phyloP scores from a whole-genome alignment of 345 rosid genomes.

The Rhodomyrtus tomentosa region DNA sequence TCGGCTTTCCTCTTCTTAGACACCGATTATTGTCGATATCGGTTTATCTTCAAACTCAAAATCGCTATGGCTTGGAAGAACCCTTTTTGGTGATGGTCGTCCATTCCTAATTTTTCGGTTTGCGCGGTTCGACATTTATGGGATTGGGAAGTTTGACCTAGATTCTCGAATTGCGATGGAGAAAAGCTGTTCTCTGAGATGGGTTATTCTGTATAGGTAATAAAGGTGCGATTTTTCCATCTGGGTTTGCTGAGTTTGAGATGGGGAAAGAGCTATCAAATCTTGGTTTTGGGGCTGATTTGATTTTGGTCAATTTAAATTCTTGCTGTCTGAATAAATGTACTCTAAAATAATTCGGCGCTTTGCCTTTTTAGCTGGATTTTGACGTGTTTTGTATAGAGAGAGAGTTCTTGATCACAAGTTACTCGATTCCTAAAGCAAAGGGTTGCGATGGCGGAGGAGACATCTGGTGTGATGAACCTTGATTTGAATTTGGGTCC shows the following conservation, averaged over 20 bases:
- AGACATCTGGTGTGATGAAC: conserved; percentile 72
- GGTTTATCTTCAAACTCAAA: background rate
- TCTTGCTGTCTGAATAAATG: background rate
- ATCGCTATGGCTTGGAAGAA: background rate
- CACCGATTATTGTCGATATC: background rate
- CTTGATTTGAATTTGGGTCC: conserved; percentile 97
- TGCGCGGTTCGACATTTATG: background rate
- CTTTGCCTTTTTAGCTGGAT: background rate
- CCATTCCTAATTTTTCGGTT: background rate
- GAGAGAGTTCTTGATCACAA: conserved; percentile 4
- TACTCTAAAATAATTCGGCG: background rate
- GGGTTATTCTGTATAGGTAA: background rate
- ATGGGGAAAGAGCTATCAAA: background rate
- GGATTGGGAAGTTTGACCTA: background rate
- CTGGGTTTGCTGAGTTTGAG: conserved; percentile 7
- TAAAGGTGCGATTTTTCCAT: background rate
- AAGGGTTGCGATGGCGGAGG: conserved; percentile 46
- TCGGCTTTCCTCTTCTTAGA: background rate
- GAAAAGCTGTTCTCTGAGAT: background rate
- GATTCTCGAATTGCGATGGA: background rate
- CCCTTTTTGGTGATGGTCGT: background rate
- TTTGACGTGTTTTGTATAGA: conserved; percentile 17
- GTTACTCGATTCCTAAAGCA: background rate
- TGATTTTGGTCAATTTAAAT: background rate
- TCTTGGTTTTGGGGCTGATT: background rate